These are phyloP conservation scores for Gaillardinia entomophila DNA, from an alignment of 805 yeast species.

Conservation along the genomic window DNA sequence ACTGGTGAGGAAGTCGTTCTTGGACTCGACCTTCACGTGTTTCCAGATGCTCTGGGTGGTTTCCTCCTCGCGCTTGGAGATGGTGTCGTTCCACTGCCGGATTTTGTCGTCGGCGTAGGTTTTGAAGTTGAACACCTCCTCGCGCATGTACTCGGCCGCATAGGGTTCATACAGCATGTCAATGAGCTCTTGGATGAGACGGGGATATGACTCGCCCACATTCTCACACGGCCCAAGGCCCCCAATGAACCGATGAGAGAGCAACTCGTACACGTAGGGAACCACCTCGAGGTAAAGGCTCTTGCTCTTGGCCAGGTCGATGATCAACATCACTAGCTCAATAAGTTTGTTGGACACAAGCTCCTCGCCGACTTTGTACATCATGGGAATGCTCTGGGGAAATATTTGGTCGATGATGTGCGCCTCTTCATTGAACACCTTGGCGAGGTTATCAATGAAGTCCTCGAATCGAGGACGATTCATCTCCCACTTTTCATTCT, in stretches of 20 bases:
- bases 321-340: constrained; percentile 23
- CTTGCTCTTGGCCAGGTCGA: constrained; percentile 20
- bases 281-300: constrained; percentile 29
- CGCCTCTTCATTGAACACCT: constrained; percentile 32
- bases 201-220: constrained; percentile 30
- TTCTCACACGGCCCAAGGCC: constrained; percentile 25
- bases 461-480: constrained; percentile 10
- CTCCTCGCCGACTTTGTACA: constrained; percentile 43
- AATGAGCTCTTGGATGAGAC: constrained; percentile 27
- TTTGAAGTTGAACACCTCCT: constrained; percentile 26
- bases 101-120: constrained; percentile 18
- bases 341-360: constrained; percentile 35
- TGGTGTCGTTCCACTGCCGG: constrained; percentile 25
- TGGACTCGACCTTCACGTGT: constrained; percentile 44
- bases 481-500: not conserved
- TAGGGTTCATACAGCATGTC: constrained; percentile 38
- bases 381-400: constrained; percentile 40
- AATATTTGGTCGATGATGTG: constrained; percentile 37
- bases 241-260: constrained; percentile 19
- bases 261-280: constrained; percentile 32
- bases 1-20: constrained; percentile 55
- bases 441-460: constrained; percentile 24
- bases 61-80: constrained; percentile 41
- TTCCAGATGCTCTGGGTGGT: constrained; percentile 43
- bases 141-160: constrained; percentile 34